A percentile compares a stretch with the other conserved stretches of the same genome.
Conservation (phyloP, 768 basidiomycete genomes). For the Naganishia vishniacii region DNA sequence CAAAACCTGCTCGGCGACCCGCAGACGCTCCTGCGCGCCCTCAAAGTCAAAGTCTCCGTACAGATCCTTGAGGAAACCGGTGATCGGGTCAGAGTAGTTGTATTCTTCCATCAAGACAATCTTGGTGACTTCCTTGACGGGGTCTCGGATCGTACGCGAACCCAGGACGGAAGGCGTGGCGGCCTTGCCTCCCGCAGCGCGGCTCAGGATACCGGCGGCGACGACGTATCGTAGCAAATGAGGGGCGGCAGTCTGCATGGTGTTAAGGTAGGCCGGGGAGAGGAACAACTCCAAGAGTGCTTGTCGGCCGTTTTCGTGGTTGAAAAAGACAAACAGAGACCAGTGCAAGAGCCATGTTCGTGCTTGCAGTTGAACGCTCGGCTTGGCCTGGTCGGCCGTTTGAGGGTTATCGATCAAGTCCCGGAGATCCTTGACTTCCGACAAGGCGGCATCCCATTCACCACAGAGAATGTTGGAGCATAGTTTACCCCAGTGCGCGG, state of each 20-base stretch:
- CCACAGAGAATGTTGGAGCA: conserved; percentile 92
- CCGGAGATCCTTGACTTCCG: conserved; percentile 90
- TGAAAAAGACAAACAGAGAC: conserved; percentile 98
- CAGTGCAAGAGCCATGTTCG: conserved; percentile 96
- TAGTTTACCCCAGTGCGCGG: conserved; percentile 98
- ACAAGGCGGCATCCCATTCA: conserved; percentile 88
- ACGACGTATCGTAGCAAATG: conserved; percentile 94
- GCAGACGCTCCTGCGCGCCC: conserved; percentile 77
- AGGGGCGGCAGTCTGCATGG: conserved; percentile 90
- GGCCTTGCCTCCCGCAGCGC: conserved; percentile 51
- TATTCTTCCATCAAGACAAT: conserved; percentile 93
- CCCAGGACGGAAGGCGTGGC: conserved; percentile 27
- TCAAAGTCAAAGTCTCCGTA: conserved; percentile 96
- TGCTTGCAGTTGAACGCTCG: conserved; percentile 77
- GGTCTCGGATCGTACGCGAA: conserved; percentile 71
- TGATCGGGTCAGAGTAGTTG: conserved; percentile 90
- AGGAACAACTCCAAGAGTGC: conserved; percentile 95
- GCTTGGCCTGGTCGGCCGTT: conserved; percentile 41
- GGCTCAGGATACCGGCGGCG: conserved; percentile 83
- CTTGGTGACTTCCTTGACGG: conserved; percentile 84
- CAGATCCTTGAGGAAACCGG: conserved; percentile 84
- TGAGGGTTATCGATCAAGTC: conserved; percentile 68
- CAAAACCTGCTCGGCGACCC: conserved; percentile 64
- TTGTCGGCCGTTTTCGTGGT: conserved; percentile 83
- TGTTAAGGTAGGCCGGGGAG: conserved; percentile 92